Conservation (phyloP, 345 rosid species). For the Excoecaria cochinchinensis region DNA sequence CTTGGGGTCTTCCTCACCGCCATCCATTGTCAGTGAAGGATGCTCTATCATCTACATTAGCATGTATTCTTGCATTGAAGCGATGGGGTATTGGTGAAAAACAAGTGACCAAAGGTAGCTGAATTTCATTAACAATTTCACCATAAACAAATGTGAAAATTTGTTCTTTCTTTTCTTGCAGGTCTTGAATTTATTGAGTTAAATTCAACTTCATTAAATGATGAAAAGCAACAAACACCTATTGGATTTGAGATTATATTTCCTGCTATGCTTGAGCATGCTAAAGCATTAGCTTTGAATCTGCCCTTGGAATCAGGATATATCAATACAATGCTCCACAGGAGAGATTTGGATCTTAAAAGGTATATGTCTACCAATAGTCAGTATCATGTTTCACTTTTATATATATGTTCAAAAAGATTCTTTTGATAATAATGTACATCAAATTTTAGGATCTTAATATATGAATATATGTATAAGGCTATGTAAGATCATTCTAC, state of each 20-base stretch:
- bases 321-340: conserved; percentile 44
- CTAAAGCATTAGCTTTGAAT: conserved; percentile 55
- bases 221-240: conserved; percentile 56
- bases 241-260: conserved; percentile 78
- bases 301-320: conserved; percentile 53
- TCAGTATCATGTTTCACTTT: background rate
- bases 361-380: conserved; percentile 36
- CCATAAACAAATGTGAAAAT: conserved; percentile 4
- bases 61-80: conserved; percentile 73
- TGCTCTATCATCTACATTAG: conserved; percentile 66
- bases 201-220: conserved; percentile 51
- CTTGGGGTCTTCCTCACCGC: conserved; percentile 64
- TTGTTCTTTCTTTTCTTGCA: conserved; percentile 28
- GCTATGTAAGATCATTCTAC: background rate
- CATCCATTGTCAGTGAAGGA: conserved; percentile 57
- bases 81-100: conserved; percentile 71
- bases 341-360: conserved; percentile 53
- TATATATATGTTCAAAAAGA: background rate
- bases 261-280: conserved; percentile 76
- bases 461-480: background rate
- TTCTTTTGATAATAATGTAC: background rate
- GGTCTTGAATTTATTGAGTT: conserved; percentile 70
- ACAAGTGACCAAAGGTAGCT: conserved; percentile 55
- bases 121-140: background rate
- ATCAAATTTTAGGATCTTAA: background rate